Evolutionary conservation across 2,329 filamentous ascomycete genomes (phyloP).

Genomic region (Fusarium nygamai): DNA sequence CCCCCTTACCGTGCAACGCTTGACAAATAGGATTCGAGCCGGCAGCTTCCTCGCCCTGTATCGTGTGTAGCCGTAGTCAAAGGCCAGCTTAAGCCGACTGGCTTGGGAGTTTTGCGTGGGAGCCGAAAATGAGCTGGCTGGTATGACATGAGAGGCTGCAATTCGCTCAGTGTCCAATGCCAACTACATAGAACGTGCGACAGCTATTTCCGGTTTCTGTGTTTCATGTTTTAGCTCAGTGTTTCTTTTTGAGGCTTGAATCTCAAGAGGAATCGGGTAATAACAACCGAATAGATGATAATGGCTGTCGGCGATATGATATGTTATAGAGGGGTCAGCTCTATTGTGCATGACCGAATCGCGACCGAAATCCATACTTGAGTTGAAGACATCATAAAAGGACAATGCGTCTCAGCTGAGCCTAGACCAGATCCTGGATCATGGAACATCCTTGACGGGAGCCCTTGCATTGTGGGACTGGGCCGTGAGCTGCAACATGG

Average conservation of each 20-base stretch:
- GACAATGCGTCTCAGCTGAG: conserved; percentile 17
- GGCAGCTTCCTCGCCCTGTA: conserved; percentile 20
- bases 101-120: background rate
- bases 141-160: conserved; percentile 7
- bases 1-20: conserved; percentile 10
- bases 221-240: conserved; percentile 27
- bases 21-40: background rate
- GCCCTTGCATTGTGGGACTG: conserved; percentile 32
- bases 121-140: background rate
- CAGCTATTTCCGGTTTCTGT: conserved; percentile 14
- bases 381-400: conserved; percentile 18
- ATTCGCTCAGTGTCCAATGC: background rate
- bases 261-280: background rate
- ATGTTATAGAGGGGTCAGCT: background rate
- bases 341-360: background rate
- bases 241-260: conserved; percentile 3
- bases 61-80: conserved; percentile 15
- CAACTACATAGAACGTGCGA: conserved; percentile 5
- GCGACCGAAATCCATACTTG: conserved; percentile 3
- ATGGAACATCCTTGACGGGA: conserved; percentile 17
- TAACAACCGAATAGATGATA: background rate
- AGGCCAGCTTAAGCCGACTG: conserved; percentile 1
- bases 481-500: conserved; percentile 29
- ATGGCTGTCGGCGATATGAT: background rate
- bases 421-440: conserved; percentile 15